Conservation (phyloP, 2,329 filamentous ascomycete genomes). For the Nigrospora oryzae region DNA sequence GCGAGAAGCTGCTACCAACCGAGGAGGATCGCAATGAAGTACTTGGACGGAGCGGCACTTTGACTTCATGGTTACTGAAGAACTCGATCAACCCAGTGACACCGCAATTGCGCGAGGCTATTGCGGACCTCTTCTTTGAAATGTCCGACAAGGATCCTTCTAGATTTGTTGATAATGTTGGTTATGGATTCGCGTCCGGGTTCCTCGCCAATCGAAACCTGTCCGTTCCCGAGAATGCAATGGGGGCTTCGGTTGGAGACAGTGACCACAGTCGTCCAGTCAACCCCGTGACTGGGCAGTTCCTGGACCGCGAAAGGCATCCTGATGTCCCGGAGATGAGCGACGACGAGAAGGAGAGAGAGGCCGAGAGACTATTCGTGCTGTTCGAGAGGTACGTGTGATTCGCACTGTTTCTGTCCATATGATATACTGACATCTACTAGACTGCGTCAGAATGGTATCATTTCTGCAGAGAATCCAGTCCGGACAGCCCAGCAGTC, state of each 20-base stretch:
- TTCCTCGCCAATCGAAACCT: constrained; percentile 83
- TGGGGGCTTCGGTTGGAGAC: constrained; percentile 37
- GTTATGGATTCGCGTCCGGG: constrained; percentile 88
- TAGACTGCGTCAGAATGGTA: constrained; percentile 32
- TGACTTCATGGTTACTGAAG: constrained; percentile 69
- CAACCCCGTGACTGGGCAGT: constrained; percentile 85
- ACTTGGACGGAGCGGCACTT: constrained; percentile 64
- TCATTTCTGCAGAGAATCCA: constrained; percentile 62
- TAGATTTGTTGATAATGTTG: constrained; percentile 82
- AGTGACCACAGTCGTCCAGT: constrained; percentile 33
- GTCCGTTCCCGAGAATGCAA: constrained; percentile 59
- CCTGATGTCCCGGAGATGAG: constrained; percentile 67
- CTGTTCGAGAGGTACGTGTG: constrained; percentile 68
- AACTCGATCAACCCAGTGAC: constrained; percentile 68
- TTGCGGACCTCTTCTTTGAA: constrained; percentile 77
- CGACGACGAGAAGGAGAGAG: constrained; percentile 81
- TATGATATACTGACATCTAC: neutral
- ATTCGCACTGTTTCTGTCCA: neutral
- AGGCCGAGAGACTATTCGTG: constrained; percentile 84
- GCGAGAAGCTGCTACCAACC: constrained; percentile 63
- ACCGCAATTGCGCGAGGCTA: constrained; percentile 63
- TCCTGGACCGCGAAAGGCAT: constrained; percentile 57
- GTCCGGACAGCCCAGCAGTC: constrained; percentile 53
- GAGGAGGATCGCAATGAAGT: constrained; percentile 68
- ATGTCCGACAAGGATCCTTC: constrained; percentile 73